Evolutionary conservation across 768 basidiomycete species (phyloP).

Genomic region (Mycena rosella): DNA sequence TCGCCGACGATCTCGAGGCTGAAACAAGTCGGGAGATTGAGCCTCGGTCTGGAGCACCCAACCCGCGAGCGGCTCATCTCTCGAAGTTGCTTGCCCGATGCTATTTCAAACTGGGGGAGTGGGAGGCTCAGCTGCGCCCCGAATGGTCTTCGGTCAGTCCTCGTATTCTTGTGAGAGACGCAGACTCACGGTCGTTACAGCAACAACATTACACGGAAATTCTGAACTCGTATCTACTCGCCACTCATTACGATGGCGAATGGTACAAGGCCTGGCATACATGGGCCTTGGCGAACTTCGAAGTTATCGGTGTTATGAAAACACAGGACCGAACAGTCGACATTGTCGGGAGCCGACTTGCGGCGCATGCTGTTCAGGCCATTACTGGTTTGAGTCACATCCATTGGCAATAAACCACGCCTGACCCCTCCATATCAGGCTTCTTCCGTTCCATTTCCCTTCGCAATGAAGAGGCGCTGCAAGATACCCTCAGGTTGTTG

Average conservation of each 20-base stretch:
- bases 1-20: conserved; percentile 80
- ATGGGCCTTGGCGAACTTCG: conserved; percentile 97
- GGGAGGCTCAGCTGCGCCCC: conserved; percentile 68
- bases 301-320: conserved; percentile 86
- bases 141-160: neutral
- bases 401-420: neutral
- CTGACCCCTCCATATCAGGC: conserved; percentile 57
- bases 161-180: neutral
- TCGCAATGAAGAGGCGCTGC: conserved; percentile 90
- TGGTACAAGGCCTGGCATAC: conserved; percentile 99
- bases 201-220: conserved; percentile 81
- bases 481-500: conserved; percentile 92
- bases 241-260: conserved; percentile 91
- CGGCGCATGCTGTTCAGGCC: conserved; percentile 90
- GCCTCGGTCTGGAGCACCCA: conserved; percentile 65
- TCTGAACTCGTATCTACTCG: conserved; percentile 84
- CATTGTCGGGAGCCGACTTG: conserved; percentile 72
- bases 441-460: conserved; percentile 97
- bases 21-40: conserved; percentile 63
- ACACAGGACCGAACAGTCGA: conserved; percentile 67
- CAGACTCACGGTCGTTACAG: conserved; percentile 53
- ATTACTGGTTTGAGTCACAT: conserved; percentile 75
- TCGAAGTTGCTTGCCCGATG: conserved; percentile 94
- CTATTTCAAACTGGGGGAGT: conserved; percentile 96
- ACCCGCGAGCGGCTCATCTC: conserved; percentile 73